phyloP scores from a whole-genome alignment of 805 yeast genomes.

The Ogataea wickerhamii region DNA sequence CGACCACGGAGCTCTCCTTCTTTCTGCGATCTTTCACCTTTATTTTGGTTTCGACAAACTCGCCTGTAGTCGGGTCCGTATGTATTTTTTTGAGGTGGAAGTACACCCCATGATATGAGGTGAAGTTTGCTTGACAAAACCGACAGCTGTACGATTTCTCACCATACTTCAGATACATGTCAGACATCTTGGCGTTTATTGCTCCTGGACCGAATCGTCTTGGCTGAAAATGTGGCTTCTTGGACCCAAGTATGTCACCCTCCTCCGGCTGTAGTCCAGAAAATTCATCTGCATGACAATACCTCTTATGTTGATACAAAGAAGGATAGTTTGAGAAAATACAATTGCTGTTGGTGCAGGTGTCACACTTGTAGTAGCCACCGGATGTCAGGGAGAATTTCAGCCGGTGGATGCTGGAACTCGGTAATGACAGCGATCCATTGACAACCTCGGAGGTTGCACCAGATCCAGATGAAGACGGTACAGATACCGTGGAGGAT shows the following conservation, averaged over 20 bases:
- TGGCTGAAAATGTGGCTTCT: conserved; percentile 3
- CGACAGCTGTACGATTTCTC: conserved; percentile 17
- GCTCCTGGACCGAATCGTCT: conserved; percentile 15
- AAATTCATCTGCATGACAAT: conserved; percentile 20
- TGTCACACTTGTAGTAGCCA: conserved; percentile 21
- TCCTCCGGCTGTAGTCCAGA: background rate
- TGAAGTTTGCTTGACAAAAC: conserved; percentile 17
- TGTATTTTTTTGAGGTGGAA: conserved; percentile 22
- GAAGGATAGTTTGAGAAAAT: conserved; percentile 19
- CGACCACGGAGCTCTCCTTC: background rate
- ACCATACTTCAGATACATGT: conserved; percentile 16
- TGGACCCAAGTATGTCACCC: background rate
- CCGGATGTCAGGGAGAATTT: conserved; percentile 19
- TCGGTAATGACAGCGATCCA: background rate
- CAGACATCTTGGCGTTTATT: conserved; percentile 15
- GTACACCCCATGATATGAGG: conserved; percentile 24
- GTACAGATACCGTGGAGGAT: conserved; percentile 1
- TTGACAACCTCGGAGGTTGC: background rate
- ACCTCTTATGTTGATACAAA: conserved; percentile 20
- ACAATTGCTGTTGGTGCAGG: conserved; percentile 11
- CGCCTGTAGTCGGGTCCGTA: conserved; percentile 18
- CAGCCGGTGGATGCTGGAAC: conserved; percentile 2
- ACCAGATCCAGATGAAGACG: conserved; percentile 1
- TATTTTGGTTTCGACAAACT: conserved; percentile 12
- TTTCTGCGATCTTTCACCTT: conserved; percentile 11